Base-by-base conservation (phyloP, 2,329 filamentous ascomycete species). In the Chaetomium sp. region DNA sequence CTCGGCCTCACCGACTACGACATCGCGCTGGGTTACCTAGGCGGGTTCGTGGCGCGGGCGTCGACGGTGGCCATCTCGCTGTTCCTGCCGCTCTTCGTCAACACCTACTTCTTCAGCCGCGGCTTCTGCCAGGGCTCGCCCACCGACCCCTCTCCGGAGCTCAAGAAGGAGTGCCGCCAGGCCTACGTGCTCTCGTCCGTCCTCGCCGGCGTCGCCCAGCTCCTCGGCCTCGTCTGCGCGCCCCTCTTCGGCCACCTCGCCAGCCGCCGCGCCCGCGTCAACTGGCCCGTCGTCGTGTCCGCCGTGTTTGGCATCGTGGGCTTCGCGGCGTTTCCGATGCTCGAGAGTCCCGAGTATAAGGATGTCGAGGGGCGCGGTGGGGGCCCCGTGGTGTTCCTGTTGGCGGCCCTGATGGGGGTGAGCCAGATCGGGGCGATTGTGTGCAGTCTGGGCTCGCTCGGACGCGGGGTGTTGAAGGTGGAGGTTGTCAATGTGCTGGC, bases 371-470 rank as follows among this genome's bases (percentile, higher is more conserved):
- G 87, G 4, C 82, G 89, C 29, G 87, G 90, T 38, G 91, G 91
- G 21, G 86, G 82, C 38, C 83, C 86, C 0, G 81, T 79, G 12
- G 87, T 97, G 19, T 93, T 96, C 73, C 69, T 93, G 13, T 85
- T 94, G 19, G 92, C 93, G 50, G 86, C 89, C 0, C 78, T 97
- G 21, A 87, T 98, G 47, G 95, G 95, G 16, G 86, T 97, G 73
- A 96, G 92, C 72, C 95, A 99, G 77, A 98, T 99, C 67, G 95
- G 94, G 2, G 90, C 93, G 12, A 98, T 99, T 65, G 95, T 99
- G 0, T 97, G 93, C 78, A 96, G 92, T 69, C 84, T 99, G n/a
- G 93, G 91, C 0, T 87, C 95, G 0, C 83, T 99, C 2, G 92
- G 92, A 45, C 87, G 87, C 19, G 93, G 93, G 4, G 89, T 98